These are phyloP conservation scores for Hippophae rhamnoides DNA, from an alignment of 306 rosid species.

Conservation along the genomic window DNA sequence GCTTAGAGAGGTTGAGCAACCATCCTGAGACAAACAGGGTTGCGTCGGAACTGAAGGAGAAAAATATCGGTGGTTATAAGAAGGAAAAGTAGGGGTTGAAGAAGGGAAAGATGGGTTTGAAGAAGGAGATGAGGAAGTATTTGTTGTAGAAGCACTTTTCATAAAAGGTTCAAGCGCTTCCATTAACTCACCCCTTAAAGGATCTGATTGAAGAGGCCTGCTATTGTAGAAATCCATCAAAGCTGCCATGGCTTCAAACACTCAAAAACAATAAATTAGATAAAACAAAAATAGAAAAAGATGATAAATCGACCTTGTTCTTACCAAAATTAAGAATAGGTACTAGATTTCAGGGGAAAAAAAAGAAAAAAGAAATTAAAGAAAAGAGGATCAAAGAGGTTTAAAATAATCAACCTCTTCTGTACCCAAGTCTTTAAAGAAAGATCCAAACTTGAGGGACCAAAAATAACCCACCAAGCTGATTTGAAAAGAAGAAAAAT, in stretches of 20 bases:
- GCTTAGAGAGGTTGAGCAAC: conserved; percentile 34
- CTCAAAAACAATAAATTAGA: conserved; percentile 2
- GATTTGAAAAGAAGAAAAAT: conserved; percentile 6
- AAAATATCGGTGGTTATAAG: conserved; percentile 5
- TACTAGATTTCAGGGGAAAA: conserved; percentile 13
- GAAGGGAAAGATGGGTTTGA: conserved; percentile 6
- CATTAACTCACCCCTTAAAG: conserved; percentile 78
- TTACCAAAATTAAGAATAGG: conserved; percentile 35
- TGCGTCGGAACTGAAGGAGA: conserved; percentile 20
- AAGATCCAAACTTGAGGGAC: conserved; percentile 41
- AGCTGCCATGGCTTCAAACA: conserved; percentile 48
- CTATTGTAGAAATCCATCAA: conserved; percentile 57
- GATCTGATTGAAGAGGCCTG: conserved; percentile 44
- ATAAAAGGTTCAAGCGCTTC: conserved; percentile 98
- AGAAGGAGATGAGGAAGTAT: conserved; percentile 14
- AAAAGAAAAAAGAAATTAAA: conserved; percentile 24
- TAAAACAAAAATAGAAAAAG: not conserved
- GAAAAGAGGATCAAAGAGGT: conserved; percentile 36
- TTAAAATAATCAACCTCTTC: conserved; percentile 74
- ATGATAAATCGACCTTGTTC: conserved; percentile 34
- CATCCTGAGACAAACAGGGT: conserved; percentile 25
- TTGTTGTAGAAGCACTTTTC: conserved; percentile 52
- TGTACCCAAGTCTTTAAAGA: conserved; percentile 3
- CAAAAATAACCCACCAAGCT: conserved; percentile 68
- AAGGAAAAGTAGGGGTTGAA: conserved; percentile 15